Conservation (phyloP, 2,329 filamentous ascomycete genomes). For the Chrysoporthe puriensis region DNA sequence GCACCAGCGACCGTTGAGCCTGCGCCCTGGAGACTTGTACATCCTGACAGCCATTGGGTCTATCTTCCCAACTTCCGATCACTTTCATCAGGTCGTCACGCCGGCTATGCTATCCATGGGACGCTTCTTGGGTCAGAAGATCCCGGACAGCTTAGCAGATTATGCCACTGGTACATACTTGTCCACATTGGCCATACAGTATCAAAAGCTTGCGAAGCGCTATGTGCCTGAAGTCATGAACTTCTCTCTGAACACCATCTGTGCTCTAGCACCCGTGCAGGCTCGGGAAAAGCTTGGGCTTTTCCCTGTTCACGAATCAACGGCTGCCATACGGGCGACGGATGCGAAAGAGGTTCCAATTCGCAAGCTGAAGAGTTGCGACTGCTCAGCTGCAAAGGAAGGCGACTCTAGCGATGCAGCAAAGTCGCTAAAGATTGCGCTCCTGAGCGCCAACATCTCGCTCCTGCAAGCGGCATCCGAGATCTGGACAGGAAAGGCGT, state of each 20-base stretch:
- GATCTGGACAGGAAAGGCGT: conserved; percentile 72
- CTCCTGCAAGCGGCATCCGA: conserved; percentile 71
- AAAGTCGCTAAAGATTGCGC: conserved; percentile 54
- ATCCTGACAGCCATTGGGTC: conserved; percentile 82
- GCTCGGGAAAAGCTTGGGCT: conserved; percentile 50
- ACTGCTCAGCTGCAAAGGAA: conserved; percentile 48
- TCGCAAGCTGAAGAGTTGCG: conserved; percentile 62
- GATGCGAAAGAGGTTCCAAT: conserved; percentile 44
- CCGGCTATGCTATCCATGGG: conserved; percentile 85
- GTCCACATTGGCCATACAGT: conserved; percentile 78
- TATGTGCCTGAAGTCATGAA: conserved; percentile 89
- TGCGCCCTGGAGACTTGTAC: conserved; percentile 72
- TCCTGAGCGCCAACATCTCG: conserved; percentile 65
- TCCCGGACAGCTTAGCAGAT: conserved; percentile 67
- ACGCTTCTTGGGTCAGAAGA: conserved; percentile 79
- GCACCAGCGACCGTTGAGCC: conserved; percentile 52
- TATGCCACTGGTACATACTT: conserved; percentile 77
- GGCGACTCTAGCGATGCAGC: conserved; percentile 40
- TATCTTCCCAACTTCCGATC: conserved; percentile 93
- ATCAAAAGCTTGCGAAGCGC: conserved; percentile 80
- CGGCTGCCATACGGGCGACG: conserved; percentile 54
- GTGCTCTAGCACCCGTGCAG: conserved; percentile 63
- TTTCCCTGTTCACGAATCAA: conserved; percentile 65
- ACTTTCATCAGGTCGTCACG: conserved; percentile 94
- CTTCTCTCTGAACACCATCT: conserved; percentile 76